Percentiles rank a stretch among this genome's conserved stretches.
phyloP scores from a whole-genome alignment of 225 moss, liverwort and hornwort genomes.

The Pseudoscleropodium purum region DNA sequence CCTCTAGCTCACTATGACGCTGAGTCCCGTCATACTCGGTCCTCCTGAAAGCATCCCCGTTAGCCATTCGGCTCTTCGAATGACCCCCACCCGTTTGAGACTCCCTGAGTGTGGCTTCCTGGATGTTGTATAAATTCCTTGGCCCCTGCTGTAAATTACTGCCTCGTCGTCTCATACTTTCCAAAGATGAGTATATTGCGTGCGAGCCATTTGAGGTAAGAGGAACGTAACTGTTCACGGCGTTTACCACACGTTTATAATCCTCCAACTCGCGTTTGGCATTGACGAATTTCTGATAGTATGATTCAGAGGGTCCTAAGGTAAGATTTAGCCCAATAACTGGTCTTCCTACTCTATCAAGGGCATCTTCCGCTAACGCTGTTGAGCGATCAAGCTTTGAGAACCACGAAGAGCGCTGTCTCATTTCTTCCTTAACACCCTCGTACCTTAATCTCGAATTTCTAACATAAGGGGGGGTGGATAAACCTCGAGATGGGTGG shows the following conservation, averaged over 20 bases:
- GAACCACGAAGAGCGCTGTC: conserved; percentile 2
- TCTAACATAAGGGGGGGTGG: conserved; percentile 2
- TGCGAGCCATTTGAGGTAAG: neutral
- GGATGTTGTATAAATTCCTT: conserved; percentile 35
- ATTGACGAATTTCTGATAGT: conserved; percentile 5
- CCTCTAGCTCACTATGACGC: neutral
- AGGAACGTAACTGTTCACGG: conserved; percentile 24
- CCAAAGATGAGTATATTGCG: conserved; percentile 1
- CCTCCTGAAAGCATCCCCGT: neutral
- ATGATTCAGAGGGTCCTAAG: conserved; percentile 9
- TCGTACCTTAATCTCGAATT: conserved; percentile 13
- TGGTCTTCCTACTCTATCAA: conserved; percentile 39
- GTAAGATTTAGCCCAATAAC: conserved; percentile 11
- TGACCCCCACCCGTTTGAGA: conserved; percentile 19
- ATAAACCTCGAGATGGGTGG: neutral
- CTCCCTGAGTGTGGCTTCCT: neutral
- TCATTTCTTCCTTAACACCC: conserved; percentile 11
- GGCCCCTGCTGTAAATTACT: conserved; percentile 58
- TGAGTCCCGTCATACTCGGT: neutral
- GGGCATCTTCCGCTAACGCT: conserved; percentile 37
- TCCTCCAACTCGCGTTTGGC: conserved; percentile 31
- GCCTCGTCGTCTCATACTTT: conserved; percentile 24
- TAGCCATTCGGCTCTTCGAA: neutral
- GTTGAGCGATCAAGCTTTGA: conserved; percentile 26
- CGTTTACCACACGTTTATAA: conserved; percentile 26